Evolutionary conservation across 139 green algal genomes (phyloP).

Genomic region (Coelastrella sp.): DNA sequence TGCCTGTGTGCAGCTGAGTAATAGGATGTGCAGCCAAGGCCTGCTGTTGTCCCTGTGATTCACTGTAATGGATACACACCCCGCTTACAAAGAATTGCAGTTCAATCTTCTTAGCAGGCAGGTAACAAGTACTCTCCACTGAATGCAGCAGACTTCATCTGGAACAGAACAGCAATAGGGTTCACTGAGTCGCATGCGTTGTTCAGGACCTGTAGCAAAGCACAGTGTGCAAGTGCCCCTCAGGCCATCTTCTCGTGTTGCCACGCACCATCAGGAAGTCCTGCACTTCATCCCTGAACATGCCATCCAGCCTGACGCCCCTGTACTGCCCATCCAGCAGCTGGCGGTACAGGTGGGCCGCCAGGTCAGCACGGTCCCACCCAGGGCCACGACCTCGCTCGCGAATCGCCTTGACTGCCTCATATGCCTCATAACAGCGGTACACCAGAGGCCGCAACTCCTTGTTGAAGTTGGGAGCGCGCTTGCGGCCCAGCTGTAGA

Average conservation of each 20-base stretch:
- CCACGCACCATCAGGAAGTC: constrained; percentile 69
- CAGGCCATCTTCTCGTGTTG: too few species aligned
- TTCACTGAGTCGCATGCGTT: too few species aligned
- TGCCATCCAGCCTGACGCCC: constrained; percentile 66
- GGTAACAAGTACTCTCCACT: neutral
- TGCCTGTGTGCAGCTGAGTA: neutral
- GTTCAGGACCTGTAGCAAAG: too few species aligned
- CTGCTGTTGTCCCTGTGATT: neutral
- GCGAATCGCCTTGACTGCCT: constrained; percentile 8
- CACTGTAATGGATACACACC: too few species aligned
- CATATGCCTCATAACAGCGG: constrained; percentile 36
- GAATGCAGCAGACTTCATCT: neutral
- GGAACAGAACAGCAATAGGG: neutral
- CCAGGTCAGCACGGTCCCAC: constrained; percentile 62
- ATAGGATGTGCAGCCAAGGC: neutral
- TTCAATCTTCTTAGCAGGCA: too few species aligned
- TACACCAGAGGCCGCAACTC: constrained; percentile 72
- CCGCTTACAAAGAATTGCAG: too few species aligned
- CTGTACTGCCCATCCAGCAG: constrained; percentile 63
- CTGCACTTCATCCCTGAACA: constrained; percentile 90
- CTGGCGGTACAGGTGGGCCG: constrained; percentile 71
- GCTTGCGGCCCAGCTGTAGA: constrained; percentile 57
- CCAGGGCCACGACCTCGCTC: neutral
- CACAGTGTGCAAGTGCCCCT: too few species aligned
- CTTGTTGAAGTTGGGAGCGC: constrained; percentile 76